Base-by-base conservation (phyloP, 192 early-diverging fungal species). In the Coemansia sp. region DNA sequence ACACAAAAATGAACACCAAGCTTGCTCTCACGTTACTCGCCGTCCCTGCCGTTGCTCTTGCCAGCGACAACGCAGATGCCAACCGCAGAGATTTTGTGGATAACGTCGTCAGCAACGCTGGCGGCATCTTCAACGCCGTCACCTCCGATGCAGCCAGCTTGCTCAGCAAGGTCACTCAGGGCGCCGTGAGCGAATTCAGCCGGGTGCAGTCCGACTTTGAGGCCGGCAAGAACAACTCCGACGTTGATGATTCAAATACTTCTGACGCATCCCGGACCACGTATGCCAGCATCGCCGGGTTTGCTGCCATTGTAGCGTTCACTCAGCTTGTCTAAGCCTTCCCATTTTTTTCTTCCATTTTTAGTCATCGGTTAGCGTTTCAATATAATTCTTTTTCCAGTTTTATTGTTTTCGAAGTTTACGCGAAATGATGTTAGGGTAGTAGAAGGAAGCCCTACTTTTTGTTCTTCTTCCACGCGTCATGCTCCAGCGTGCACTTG, bases 191-290 rank as follows among this genome's bases (percentile, higher is more conserved):
- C 22, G 70, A 22, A 29, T 71, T 65, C 42, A 63, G 71, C 71
- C 76, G 76, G 23, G 35, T 70, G 19, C 25, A 66, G 67, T 70
- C 67, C 2, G 76, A 79, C 76, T 79, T 79, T 59, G 63, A 63
- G 41, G 71, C 67, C 9, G 76, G 76, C 34, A 63, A 73, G 32
- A 59, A 34, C 45, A 17, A 57, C 32, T 25, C 59, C 17, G 63
- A 56, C 19, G 42, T 40, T 36, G 50, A 57, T n/a, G 54, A 57
- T 48, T 34, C 36, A 56, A 59, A 59, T 15, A 42, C 23, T 25
- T 38, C 56, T 20, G 46, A 46, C 14, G 55, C 57, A 19, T 56
- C 43, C 10, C 17, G 41, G 43, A 14, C 35, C 55, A 61, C 49
- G 13, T 29, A 45, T 52, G 59, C 43, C 43, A 49, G 66, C 52